Percentiles rank a stretch among this genome's conserved stretches.
Evolutionary conservation across 1,284 basidiomycete genomes (phyloP).

Genomic region (Cutaneotrichosporon sp.): DNA sequence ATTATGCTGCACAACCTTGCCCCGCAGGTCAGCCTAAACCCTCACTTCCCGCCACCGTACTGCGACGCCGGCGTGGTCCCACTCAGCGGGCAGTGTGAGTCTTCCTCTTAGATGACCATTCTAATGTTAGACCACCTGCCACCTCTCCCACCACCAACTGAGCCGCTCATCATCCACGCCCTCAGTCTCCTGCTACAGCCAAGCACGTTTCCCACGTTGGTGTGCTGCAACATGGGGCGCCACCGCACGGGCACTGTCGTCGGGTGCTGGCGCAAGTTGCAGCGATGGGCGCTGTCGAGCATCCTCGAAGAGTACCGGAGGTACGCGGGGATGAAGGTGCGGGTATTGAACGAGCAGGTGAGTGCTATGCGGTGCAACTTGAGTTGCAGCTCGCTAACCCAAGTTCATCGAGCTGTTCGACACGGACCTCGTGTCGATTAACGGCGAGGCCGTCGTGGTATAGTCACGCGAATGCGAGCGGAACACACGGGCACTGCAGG

Average conservation of each 20-base stretch:
- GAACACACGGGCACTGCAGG: background rate
- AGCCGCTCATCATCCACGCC: constrained; percentile 58
- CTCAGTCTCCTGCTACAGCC: constrained; percentile 57
- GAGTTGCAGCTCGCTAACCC: background rate
- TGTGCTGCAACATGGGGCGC: constrained; percentile 59
- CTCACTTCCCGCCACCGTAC: constrained; percentile 51
- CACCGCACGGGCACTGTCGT: constrained; percentile 58
- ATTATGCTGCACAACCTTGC: constrained; percentile 48
- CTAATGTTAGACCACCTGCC: constrained; percentile 45
- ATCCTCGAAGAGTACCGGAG: constrained; percentile 59
- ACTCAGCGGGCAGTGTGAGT: constrained; percentile 45
- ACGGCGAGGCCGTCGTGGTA: constrained; percentile 12
- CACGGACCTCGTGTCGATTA: constrained; percentile 55
- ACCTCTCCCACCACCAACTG: constrained; percentile 50
- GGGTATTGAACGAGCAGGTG: constrained; percentile 58
- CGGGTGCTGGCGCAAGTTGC: constrained; percentile 55
- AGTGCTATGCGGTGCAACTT: constrained; percentile 19
- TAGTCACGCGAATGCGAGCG: background rate
- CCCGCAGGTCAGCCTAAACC: constrained; percentile 45
- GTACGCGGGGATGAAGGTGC: constrained; percentile 58
- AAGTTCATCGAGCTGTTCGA: constrained; percentile 61
- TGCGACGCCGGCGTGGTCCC: constrained; percentile 51
- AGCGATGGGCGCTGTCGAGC: constrained; percentile 56
- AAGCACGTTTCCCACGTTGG: constrained; percentile 55
- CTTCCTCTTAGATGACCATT: background rate